Percentiles rank a stretch among this genome's conserved stretches.
Conservation (phyloP, 345 rosid species). For the Eucalyptus cladocalyx region DNA sequence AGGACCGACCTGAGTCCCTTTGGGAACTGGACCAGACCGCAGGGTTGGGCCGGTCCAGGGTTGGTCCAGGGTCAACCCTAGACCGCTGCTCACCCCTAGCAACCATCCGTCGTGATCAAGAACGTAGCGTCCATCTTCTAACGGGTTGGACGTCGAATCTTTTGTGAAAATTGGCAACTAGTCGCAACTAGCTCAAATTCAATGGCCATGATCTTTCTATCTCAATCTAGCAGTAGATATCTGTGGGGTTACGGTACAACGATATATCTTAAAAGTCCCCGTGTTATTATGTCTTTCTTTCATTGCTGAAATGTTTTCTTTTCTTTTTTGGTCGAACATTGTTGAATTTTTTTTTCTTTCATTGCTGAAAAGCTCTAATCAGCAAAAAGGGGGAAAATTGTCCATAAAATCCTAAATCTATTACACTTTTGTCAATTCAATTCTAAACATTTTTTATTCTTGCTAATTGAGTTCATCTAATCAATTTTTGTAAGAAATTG, state of each 20-base stretch:
- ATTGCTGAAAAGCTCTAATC: not conserved
- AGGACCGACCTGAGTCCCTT: too few species aligned
- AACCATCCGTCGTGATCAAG: not conserved
- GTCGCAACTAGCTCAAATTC: not conserved
- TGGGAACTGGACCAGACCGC: too few species aligned
- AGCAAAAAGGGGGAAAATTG: too few species aligned
- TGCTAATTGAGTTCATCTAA: fast-evolving
- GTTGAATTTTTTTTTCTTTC: too few species aligned
- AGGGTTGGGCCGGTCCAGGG: too few species aligned
- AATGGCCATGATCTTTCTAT: not conserved
- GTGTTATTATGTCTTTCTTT: not conserved
- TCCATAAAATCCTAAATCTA: too few species aligned
- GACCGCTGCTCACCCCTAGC: too few species aligned
- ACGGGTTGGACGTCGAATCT: not conserved
- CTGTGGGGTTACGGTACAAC: too few species aligned
- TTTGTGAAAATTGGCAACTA: not conserved
- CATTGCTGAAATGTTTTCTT: not conserved
- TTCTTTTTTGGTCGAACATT: not conserved
- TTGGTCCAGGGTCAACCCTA: too few species aligned
- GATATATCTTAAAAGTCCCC: not conserved
- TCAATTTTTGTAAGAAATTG: too few species aligned
- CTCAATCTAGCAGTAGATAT: not conserved
- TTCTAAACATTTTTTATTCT: too few species aligned
- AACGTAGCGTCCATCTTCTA: not conserved
- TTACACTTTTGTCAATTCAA: too few species aligned